A percentile compares a stretch with the other conserved stretches of the same genome.
Evolutionary conservation across 371 early-diverging fungal species (phyloP).

Genomic region (Mucor sp.): DNA sequence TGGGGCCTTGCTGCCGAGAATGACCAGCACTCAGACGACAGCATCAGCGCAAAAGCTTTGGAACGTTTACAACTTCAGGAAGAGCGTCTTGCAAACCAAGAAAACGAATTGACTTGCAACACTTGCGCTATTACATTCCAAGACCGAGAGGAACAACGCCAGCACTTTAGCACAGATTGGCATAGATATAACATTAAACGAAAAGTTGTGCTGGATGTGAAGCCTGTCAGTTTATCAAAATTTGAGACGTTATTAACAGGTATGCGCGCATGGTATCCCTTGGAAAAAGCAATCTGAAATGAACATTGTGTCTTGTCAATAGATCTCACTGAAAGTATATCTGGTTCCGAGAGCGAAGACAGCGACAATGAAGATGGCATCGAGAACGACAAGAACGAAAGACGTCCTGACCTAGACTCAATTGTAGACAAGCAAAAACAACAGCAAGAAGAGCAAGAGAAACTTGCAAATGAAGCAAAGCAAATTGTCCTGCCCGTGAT

Average conservation of each 20-base stretch:
- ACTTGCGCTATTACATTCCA: constrained; percentile 89
- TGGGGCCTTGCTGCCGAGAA: constrained; percentile 2
- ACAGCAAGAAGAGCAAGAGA: constrained; percentile 16
- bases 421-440: constrained; percentile 45
- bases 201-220: constrained; percentile 74
- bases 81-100: constrained; percentile 18
- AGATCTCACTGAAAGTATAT: constrained; percentile 55
- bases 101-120: constrained; percentile 58
- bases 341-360: constrained; percentile 48
- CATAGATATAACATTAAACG: constrained; percentile 97
- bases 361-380: constrained; percentile 23
- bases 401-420: constrained; percentile 22
- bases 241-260: constrained; percentile 79
- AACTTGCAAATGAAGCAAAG: constrained; percentile 28
- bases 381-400: constrained; percentile 17
- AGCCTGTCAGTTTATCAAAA: constrained; percentile 78
- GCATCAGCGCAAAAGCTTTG: constrained; percentile 12
- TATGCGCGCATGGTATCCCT: constrained; percentile 11
- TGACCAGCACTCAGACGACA: constrained; percentile 8
- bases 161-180: constrained; percentile 95
- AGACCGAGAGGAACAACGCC: constrained; percentile 80
- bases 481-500: constrained; percentile 26
- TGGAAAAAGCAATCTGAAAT: background rate
- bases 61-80: constrained; percentile 26
- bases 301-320: background rate